Conservation (phyloP, 345 rosid genomes). For the Passiflora organensis region DNA sequence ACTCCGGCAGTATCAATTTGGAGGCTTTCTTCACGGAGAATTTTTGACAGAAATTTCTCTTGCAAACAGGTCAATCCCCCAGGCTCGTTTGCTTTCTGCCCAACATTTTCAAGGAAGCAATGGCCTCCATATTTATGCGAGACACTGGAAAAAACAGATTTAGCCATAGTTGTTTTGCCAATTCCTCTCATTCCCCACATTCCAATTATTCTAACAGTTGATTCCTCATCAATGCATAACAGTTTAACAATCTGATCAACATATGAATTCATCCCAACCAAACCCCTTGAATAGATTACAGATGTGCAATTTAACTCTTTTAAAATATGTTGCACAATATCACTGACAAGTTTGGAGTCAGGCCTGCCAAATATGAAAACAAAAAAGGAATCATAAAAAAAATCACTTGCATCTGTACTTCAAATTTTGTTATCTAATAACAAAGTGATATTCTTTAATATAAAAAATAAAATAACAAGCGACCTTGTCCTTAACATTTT, state of each 20-base stretch:
- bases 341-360: background rate
- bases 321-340: background rate
- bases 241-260: background rate
- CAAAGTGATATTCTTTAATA: too few species aligned
- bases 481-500: too few species aligned
- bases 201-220: background rate
- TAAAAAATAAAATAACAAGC: too few species aligned
- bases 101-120: constrained; percentile 6
- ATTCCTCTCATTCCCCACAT: constrained; percentile 12
- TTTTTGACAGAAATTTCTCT: background rate
- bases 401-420: too few species aligned
- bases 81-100: background rate
- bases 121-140: background rate
- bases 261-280: constrained; percentile 6
- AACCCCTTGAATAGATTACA: background rate
- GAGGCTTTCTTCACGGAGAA: background rate
- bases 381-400: too few species aligned
- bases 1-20: too few species aligned
- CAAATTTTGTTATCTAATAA: too few species aligned
- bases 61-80: background rate
- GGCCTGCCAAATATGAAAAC: background rate
- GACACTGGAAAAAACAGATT: background rate
- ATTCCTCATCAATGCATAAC: background rate
- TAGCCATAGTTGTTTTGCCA: constrained; percentile 8
- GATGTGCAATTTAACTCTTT: background rate